Conservation (phyloP, 768 basidiomycete genomes). For the Postia placenta region DNA sequence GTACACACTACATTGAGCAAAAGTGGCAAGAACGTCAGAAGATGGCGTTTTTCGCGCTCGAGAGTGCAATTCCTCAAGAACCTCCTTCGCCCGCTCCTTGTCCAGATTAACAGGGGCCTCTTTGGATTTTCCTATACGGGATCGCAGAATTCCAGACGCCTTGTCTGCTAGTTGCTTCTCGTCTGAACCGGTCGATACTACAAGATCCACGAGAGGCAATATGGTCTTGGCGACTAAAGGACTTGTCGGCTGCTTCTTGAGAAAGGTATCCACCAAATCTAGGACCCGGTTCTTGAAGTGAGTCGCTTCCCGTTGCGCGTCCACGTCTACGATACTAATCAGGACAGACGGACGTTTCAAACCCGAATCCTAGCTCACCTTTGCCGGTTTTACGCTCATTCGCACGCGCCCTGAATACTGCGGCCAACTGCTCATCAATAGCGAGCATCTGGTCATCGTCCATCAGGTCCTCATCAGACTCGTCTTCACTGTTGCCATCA, state of each 20-base stretch:
- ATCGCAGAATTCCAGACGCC: conserved; percentile 70
- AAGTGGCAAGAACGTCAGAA: conserved; percentile 52
- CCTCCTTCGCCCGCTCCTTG: conserved; percentile 34
- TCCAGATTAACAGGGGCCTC: conserved; percentile 49
- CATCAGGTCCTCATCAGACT: conserved; percentile 66
- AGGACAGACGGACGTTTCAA: background rate
- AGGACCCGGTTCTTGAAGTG: conserved; percentile 96
- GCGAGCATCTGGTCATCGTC: conserved; percentile 99
- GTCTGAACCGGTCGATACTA: conserved; percentile 58
- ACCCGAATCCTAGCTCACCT: conserved; percentile 36
- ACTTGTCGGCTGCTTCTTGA: conserved; percentile 74
- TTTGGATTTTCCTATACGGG: conserved; percentile 68
- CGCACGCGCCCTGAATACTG: conserved; percentile 70
- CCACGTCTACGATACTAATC: conserved; percentile 38
- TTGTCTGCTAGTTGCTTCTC: conserved; percentile 90
- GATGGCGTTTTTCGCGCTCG: conserved; percentile 65
- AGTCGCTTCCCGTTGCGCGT: conserved; percentile 81
- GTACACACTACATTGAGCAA: conserved; percentile 69
- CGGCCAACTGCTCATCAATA: conserved; percentile 86
- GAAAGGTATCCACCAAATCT: conserved; percentile 85
- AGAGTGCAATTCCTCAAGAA: conserved; percentile 60
- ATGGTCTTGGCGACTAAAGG: conserved; percentile 61
- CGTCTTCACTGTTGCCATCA: conserved; percentile 51
- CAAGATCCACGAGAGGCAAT: conserved; percentile 71
- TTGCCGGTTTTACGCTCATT: conserved; percentile 57